A percentile compares a stretch with the other conserved stretches of the same genome.
phyloP scores from a whole-genome alignment of 192 early-diverging fungal species.

The Mortierella alpina region DNA sequence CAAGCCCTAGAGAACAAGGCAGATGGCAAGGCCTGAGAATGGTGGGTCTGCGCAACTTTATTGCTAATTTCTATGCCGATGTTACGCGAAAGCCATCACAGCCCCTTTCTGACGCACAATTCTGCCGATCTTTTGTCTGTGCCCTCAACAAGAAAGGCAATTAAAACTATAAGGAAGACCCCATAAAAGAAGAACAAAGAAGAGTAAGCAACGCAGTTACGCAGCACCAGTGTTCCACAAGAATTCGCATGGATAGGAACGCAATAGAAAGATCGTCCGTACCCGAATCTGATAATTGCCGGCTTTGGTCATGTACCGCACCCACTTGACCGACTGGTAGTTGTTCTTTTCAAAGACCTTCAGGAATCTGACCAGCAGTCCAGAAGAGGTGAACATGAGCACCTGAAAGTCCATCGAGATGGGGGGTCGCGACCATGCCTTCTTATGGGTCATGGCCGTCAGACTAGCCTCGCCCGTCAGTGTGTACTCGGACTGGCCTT shows the following conservation, averaged over 20 bases:
- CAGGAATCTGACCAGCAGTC: slow-evolving; percentile 94
- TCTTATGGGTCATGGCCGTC: slow-evolving; percentile 84
- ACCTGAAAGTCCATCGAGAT: slow-evolving; percentile 94
- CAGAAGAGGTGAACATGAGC: slow-evolving; percentile 98
- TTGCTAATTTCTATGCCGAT: no score
- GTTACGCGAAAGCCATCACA: no score
- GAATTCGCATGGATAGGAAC: background rate
- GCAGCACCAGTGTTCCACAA: background rate
- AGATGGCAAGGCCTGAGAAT: no score
- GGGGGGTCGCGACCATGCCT: slow-evolving; percentile 94
- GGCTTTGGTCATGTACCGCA: slow-evolving; percentile 98
- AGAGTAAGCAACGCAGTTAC: background rate
- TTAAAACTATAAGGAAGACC: no score
- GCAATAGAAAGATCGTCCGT: slow-evolving; percentile 20
- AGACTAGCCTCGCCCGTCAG: slow-evolving; percentile 87
- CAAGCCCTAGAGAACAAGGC: no score
- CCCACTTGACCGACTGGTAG: slow-evolving; percentile 99
- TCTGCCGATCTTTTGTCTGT: no score
- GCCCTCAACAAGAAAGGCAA: no score
- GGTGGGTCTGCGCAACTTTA: no score
- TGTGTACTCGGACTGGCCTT: slow-evolving; percentile 87
- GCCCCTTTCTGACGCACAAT: no score
- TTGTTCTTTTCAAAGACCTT: slow-evolving; percentile 98
- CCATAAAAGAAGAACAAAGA: background rate
- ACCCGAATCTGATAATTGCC: slow-evolving; percentile 86